Conservation (phyloP, 805 yeast species). For the Kluyveromyces nonfermentans region DNA sequence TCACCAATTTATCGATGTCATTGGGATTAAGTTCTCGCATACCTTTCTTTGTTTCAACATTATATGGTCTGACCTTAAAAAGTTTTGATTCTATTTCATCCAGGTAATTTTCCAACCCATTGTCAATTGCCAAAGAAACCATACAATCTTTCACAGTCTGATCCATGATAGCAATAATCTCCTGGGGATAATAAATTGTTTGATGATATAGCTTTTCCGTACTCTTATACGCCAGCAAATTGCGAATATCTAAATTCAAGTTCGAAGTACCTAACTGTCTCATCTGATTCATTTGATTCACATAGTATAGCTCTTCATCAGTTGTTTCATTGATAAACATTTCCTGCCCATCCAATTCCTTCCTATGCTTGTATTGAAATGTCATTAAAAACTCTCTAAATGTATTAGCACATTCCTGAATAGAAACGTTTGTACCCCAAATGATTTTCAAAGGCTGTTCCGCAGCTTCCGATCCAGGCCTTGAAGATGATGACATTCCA, state of each 20-base stretch:
- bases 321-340: slow-evolving; percentile 35
- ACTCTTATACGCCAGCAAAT: slow-evolving; percentile 64
- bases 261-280: slow-evolving; percentile 70
- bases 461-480: slow-evolving; percentile 32
- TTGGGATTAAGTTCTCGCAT: slow-evolving; percentile 91
- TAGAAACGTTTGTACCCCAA: slow-evolving; percentile 97
- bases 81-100: slow-evolving; percentile 69
- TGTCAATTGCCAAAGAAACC: slow-evolving; percentile 59
- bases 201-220: slow-evolving; percentile 78
- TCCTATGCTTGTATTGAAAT: slow-evolving; percentile 71
- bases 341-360: slow-evolving; percentile 32
- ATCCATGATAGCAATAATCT: slow-evolving; percentile 96
- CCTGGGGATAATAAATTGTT: slow-evolving; percentile 88
- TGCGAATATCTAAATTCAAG: slow-evolving; percentile 74
- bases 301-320: slow-evolving; percentile 69
- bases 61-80: slow-evolving; percentile 85
- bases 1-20: slow-evolving; percentile 87
- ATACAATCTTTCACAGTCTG: slow-evolving; percentile 86
- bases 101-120: slow-evolving; percentile 39
- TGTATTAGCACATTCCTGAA: slow-evolving; percentile 71
- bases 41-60: slow-evolving; percentile 62
- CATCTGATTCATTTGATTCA: slow-evolving; percentile 65
- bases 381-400: slow-evolving; percentile 79
- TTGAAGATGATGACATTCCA: slow-evolving; percentile 19
- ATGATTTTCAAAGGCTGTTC: slow-evolving; percentile 78